Evolutionary conservation across 805 yeast species (phyloP).

Genomic region (Candida saitoana): DNA sequence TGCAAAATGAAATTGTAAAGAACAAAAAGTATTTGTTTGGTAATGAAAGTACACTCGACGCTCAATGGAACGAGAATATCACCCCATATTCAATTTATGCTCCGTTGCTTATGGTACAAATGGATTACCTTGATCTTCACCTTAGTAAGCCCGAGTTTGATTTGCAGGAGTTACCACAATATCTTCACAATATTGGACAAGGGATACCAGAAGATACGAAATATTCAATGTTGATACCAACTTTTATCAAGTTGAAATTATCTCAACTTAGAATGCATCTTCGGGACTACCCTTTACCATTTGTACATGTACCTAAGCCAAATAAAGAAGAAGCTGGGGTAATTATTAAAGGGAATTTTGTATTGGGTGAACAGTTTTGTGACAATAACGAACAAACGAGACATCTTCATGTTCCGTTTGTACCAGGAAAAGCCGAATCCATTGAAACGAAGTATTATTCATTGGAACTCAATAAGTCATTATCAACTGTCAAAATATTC

Average conservation of each 20-base stretch:
- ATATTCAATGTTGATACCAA: slow-evolving; percentile 68
- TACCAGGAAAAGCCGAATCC: slow-evolving; percentile 6
- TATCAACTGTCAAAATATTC: slow-evolving; percentile 70
- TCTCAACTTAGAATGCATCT: slow-evolving; percentile 65
- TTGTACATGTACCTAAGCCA: slow-evolving; percentile 63
- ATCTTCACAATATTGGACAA: slow-evolving; percentile 69
- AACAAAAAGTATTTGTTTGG: slow-evolving; percentile 35
- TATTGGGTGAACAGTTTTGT: slow-evolving; percentile 63
- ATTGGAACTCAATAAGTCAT: slow-evolving; percentile 66
- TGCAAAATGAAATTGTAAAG: slow-evolving; percentile 36
- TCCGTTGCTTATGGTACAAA: slow-evolving; percentile 30
- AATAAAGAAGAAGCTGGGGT: slow-evolving; percentile 20
- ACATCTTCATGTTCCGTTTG: slow-evolving; percentile 51
- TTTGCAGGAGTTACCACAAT: slow-evolving; percentile 47
- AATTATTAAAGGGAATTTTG: slow-evolving; percentile 55
- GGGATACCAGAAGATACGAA: slow-evolving; percentile 71
- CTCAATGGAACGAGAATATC: slow-evolving; percentile 19
- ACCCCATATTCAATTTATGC: slow-evolving; percentile 29
- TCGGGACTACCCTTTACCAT: slow-evolving; percentile 84
- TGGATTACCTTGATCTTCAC: slow-evolving; percentile 24
- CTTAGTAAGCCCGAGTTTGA: slow-evolving; percentile 26
- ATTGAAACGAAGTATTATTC: slow-evolving; percentile 39
- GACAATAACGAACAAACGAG: slow-evolving; percentile 51
- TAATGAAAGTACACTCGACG: slow-evolving; percentile 20
- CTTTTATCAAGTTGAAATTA: slow-evolving; percentile 51